Conservation (phyloP, 495 filamentous ascomycete genomes). For the Aspergillus kassunensis region DNA sequence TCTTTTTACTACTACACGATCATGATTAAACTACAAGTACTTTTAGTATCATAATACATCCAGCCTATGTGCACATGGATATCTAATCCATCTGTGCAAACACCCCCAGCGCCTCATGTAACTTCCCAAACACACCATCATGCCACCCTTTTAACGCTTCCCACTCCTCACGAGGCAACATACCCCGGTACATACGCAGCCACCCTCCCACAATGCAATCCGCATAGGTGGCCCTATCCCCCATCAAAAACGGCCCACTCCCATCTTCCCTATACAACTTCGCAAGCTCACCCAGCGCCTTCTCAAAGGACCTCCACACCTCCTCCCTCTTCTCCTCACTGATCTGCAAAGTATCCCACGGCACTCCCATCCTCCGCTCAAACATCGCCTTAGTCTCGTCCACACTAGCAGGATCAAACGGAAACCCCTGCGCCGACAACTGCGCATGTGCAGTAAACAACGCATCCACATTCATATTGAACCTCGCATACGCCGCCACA, state of each 20-base stretch:
- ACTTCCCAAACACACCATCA: conserved; percentile 40
- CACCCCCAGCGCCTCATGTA: conserved; percentile 44
- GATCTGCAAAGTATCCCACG: conserved; percentile 47
- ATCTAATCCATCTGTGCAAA: conserved; percentile 28
- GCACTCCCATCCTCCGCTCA: conserved; percentile 37
- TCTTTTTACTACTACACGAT: background rate
- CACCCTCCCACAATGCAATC: conserved; percentile 61
- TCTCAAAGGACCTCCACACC: conserved; percentile 31
- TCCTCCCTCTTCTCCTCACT: conserved; percentile 39
- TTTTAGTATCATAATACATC: background rate
- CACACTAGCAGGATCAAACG: conserved; percentile 41
- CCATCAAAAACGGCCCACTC: conserved; percentile 49
- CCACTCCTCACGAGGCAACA: conserved; percentile 45
- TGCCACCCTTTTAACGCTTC: conserved; percentile 49
- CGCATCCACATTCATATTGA: conserved; percentile 50
- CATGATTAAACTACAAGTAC: background rate
- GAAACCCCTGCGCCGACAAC: conserved; percentile 33
- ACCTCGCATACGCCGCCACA: conserved; percentile 25
- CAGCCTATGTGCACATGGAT: too few species aligned
- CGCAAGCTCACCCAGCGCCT: conserved; percentile 40
- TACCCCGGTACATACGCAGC: conserved; percentile 42
- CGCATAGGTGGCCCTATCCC: conserved; percentile 49
- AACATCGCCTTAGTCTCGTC: conserved; percentile 44
- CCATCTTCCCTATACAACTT: conserved; percentile 35
- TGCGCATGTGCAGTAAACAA: conserved; percentile 40